phyloP scores from a whole-genome alignment of 345 rosid genomes.

The Gossypium rotundifolium region DNA sequence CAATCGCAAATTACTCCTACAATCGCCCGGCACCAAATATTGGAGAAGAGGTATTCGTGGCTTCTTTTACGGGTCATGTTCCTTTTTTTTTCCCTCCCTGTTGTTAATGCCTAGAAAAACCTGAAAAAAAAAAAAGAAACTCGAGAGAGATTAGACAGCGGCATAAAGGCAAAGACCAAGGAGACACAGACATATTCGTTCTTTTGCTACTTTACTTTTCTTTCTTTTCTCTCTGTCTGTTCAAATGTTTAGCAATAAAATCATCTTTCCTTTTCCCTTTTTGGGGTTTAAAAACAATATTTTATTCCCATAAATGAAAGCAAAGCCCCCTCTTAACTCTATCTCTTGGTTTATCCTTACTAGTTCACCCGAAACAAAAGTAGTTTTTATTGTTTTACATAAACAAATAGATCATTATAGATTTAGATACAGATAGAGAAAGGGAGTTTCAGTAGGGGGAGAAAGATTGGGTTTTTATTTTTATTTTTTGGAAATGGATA shows the following conservation, averaged over 20 bases:
- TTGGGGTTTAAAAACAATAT: neutral
- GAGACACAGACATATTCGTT: slow-evolving; percentile 1
- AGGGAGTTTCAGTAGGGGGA: neutral
- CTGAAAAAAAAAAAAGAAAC: neutral
- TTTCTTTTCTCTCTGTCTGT: neutral
- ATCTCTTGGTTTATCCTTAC: slow-evolving; percentile 11
- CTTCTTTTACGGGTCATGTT: slow-evolving; percentile 26
- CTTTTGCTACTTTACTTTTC: neutral
- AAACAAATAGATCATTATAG: neutral
- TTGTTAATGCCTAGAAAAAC: neutral
- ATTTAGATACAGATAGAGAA: slow-evolving; percentile 13
- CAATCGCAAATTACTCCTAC: neutral
- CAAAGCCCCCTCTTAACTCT: neutral
- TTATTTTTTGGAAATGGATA: slow-evolving; percentile 43
- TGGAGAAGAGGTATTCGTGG: slow-evolving; percentile 4
- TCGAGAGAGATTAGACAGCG: slow-evolving; percentile 3
- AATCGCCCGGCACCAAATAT: neutral
- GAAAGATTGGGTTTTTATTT: neutral
- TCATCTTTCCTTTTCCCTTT: neutral
- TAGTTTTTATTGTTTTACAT: neutral
- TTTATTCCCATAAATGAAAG: neutral
- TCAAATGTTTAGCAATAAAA: neutral
- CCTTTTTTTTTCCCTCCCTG: slow-evolving; percentile 12
- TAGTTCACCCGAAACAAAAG: neutral
- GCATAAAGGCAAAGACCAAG: neutral